Evolutionary conservation across 129 eudicot genomes (phyloP), one percentile per base, ranked within the genome.

Genomic region (Smallanthus sonchifolius): DNA sequence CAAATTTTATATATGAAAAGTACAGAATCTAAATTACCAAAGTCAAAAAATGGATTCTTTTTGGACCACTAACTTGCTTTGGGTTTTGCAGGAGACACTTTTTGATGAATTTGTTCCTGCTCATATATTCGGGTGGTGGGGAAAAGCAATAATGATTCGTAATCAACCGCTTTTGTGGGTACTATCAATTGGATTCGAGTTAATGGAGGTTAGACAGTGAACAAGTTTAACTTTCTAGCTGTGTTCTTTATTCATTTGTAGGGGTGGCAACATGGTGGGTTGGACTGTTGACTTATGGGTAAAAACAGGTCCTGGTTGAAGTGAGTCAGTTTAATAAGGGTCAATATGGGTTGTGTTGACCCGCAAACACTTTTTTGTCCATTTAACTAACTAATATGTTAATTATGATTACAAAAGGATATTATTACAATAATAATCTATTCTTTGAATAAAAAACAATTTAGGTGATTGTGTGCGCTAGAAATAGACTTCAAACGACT

Each of bases 101-200:
- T 95, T 95, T 73, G 99, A 95, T 84, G 97, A 86, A 68, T 95
- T 95, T 85, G 97, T 95, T 70, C 77, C 87, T 10, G 99, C 99
- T 42, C 99, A 95, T 83, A 49, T 95, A 3, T 85, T 95, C 60
- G 99, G 99, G 55, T 95, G 99, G 99, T 95, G 99, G 99, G 99
- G 99, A n/a, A 95, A 95, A 90, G 99, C 99, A 77, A 95, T 95
- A 67, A 95, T 95, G 99, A 95, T 95, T 65, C 99, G 99, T 45
- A 95, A 95, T 84, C 99, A 95, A 74, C 99, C 99, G 35, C 97
- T 95, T 83, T 74, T 91, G 69, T 95, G 99, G 99, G 90, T 91
- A 4, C 83, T 95, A 78, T 95, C 99, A 32, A 83, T 95, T 68
- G 97, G 97, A 13, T 95, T 95, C 68, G 99, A 95, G 87, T 61